phyloP scores from a whole-genome alignment of 1,139 yeast genomes.

The Citeromyces siamensis region DNA sequence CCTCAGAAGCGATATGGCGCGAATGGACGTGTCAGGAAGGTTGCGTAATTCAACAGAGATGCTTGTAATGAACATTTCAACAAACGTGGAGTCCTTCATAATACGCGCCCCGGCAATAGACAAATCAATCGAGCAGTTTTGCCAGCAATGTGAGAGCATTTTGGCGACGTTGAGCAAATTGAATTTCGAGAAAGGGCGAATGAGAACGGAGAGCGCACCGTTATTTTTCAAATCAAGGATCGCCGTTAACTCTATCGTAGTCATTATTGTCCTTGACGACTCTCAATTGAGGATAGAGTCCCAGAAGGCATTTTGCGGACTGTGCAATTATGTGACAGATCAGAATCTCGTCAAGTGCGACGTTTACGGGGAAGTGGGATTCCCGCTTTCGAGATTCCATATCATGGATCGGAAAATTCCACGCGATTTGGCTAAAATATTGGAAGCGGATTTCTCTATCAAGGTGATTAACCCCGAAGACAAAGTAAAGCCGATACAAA shows the following conservation, averaged over 20 bases:
- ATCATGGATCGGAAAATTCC: background rate
- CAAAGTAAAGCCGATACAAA: constrained; percentile 19
- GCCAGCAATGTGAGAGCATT: background rate
- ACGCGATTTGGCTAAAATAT: constrained; percentile 14
- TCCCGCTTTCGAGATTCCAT: constrained; percentile 29
- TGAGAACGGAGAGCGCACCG: background rate
- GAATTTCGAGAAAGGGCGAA: background rate
- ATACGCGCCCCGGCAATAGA: background rate
- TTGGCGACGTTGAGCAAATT: background rate
- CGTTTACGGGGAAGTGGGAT: constrained; percentile 24
- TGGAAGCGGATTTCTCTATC: constrained; percentile 28
- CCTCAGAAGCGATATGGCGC: background rate
- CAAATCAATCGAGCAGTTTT: background rate
- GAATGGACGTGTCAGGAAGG: background rate
- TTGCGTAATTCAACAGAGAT: background rate
- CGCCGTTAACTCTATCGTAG: constrained; percentile 5
- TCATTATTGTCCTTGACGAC: constrained; percentile 5
- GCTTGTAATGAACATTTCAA: background rate
- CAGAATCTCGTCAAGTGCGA: constrained; percentile 15
- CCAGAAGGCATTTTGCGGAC: constrained; percentile 13
- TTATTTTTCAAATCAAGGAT: background rate
- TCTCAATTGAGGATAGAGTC: constrained; percentile 5
- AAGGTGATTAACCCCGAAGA: constrained; percentile 24
- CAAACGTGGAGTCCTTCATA: background rate
- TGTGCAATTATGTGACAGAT: constrained; percentile 17